These are phyloP conservation scores for Fennellomyces sp. DNA, from an alignment of 371 early-diverging fungal species.

Conservation along the genomic window DNA sequence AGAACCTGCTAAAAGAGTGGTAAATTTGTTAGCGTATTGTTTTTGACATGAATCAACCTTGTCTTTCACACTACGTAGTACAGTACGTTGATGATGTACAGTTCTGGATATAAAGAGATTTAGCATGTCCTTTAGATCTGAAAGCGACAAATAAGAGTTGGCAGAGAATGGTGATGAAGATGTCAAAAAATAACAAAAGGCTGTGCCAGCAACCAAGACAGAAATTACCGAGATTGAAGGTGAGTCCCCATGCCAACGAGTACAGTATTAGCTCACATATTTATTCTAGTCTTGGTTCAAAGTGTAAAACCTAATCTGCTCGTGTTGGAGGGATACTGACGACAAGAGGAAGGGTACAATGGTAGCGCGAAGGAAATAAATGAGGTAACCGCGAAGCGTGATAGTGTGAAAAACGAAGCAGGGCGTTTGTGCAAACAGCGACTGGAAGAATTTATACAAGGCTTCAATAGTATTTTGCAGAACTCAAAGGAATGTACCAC, in stretches of 20 bases:
- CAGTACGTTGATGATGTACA: conserved; percentile 42
- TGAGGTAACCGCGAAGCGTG: conserved; percentile 71
- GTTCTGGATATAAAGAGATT: too few relatives aligned
- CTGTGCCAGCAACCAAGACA: conserved; percentile 36
- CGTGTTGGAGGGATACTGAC: conserved; percentile 86
- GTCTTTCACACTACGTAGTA: too few relatives aligned
- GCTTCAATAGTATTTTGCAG: conserved; percentile 92
- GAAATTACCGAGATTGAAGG: conserved; percentile 57
- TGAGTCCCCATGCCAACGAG: too few relatives aligned
- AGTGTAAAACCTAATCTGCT: conserved; percentile 87
- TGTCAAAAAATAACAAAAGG: conserved; percentile 42
- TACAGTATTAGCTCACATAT: too few relatives aligned
- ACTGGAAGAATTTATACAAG: conserved; percentile 95
- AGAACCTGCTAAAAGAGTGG: too few relatives aligned
- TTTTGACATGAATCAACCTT: too few relatives aligned
- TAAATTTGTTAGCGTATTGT: too few relatives aligned
- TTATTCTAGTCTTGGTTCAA: conserved; percentile 59
- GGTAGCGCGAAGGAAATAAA: conserved; percentile 79
- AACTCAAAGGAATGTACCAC: conserved; percentile 99
- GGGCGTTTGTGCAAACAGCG: conserved; percentile 82
- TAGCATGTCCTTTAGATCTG: conserved; percentile 30
- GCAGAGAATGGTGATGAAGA: conserved; percentile 50
- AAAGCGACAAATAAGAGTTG: conserved; percentile 61
- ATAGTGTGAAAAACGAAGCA: conserved; percentile 72
- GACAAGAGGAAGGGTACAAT: conserved; percentile 75